Evolutionary conservation across 768 basidiomycete species (phyloP).

Genomic region (Termitomyces sp.): DNA sequence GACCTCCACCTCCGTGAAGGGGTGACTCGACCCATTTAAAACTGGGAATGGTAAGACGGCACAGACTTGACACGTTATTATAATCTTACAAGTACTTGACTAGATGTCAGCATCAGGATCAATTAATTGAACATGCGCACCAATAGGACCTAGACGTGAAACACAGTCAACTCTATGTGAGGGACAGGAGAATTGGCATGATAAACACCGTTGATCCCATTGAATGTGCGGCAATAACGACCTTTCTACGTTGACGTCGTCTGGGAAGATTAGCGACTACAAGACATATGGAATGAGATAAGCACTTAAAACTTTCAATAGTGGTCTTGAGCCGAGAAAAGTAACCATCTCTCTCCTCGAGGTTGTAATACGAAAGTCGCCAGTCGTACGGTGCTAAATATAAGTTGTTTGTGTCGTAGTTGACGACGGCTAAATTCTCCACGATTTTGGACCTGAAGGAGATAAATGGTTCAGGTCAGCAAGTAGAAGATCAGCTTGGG

Average conservation of each 20-base stretch:
- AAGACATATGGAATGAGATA: not conserved
- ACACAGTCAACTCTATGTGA: not conserved
- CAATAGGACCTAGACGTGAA: constrained; percentile 39
- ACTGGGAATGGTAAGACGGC: constrained; percentile 33
- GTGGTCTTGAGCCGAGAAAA: constrained; percentile 78
- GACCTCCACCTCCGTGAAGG: constrained; percentile 74
- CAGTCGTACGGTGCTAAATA: constrained; percentile 88
- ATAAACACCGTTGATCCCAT: constrained; percentile 76
- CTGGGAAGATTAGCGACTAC: constrained; percentile 30
- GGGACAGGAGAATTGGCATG: not conserved
- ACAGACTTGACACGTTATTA: not conserved
- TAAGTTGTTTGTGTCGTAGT: constrained; percentile 90
- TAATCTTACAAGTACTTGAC: constrained; percentile 78
- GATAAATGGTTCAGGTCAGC: not conserved
- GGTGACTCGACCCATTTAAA: constrained; percentile 97
- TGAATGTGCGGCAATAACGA: constrained; percentile 81
- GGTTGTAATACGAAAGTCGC: constrained; percentile 84
- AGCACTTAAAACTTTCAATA: constrained; percentile 77
- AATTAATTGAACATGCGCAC: constrained; percentile 27
- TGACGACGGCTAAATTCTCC: constrained; percentile 89
- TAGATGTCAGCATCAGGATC: constrained; percentile 2
- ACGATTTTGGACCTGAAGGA: constrained; percentile 78
- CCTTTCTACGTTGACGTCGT: constrained; percentile 67
- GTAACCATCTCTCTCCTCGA: constrained; percentile 89
- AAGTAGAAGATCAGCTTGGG: not conserved